phyloP scores from a whole-genome alignment of 2,329 filamentous ascomycete genomes.

The Pseudogymnoascus verrucosus region DNA sequence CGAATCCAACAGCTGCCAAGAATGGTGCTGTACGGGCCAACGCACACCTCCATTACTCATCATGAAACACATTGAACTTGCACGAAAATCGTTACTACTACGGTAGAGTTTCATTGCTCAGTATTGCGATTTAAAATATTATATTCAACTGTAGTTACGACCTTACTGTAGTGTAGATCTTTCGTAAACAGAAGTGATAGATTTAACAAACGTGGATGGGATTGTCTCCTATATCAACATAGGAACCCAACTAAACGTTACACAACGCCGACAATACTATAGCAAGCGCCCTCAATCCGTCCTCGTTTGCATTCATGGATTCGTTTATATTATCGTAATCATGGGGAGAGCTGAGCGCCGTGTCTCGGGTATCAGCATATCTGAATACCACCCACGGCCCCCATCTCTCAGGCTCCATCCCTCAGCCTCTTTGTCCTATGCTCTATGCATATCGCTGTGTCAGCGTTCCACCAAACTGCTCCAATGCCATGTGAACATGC shows the following conservation, averaged over 20 bases:
- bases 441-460: constrained; percentile 5
- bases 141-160: neutral
- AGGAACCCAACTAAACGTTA: neutral
- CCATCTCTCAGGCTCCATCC: neutral
- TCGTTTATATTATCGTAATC: constrained; percentile 1
- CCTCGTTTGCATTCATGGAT: constrained; percentile 3
- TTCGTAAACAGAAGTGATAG: neutral
- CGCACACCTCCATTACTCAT: constrained; percentile 3
- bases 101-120: too few species aligned
- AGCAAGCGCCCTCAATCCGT: neutral
- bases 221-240: neutral
- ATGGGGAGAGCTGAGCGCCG: neutral
- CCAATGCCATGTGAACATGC: constrained; percentile 3
- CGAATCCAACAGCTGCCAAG: neutral
- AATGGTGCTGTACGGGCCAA: neutral
- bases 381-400: neutral
- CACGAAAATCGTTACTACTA: neutral
- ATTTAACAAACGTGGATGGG: neutral
- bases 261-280: neutral
- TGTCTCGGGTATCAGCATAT: constrained; percentile 5
- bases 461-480: neutral
- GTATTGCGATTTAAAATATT: neutral
- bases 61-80: constrained; percentile 1
- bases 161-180: neutral
- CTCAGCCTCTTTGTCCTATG: neutral